Evolutionary conservation across 495 filamentous ascomycete species (phyloP).

Genomic region (Hypoxylon fragiforme): DNA sequence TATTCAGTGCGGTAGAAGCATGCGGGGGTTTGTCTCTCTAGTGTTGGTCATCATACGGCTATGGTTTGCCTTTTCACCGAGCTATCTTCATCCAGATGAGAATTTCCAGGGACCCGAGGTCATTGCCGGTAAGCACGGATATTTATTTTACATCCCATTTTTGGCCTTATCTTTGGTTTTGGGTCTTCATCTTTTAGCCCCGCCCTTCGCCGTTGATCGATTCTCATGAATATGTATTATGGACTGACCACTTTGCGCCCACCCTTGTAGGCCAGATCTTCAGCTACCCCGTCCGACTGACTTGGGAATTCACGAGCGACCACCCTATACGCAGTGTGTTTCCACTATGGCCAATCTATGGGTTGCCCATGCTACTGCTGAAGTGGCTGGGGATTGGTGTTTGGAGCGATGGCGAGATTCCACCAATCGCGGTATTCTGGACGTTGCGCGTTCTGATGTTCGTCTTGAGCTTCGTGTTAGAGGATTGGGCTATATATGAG

Average conservation of each 20-base stretch:
- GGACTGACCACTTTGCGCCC: slow-evolving; percentile 23
- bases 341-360: slow-evolving; percentile 93
- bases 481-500: slow-evolving; percentile 97
- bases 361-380: slow-evolving; percentile 85
- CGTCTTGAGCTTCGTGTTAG: slow-evolving; percentile 87
- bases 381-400: slow-evolving; percentile 79
- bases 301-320: slow-evolving; percentile 92
- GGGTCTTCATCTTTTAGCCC: too few species aligned
- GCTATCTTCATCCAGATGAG: slow-evolving; percentile 97
- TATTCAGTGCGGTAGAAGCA: slow-evolving; percentile 43
- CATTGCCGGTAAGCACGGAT: slow-evolving; percentile 74
- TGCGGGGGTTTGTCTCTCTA: slow-evolving; percentile 93
- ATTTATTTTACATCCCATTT: background rate
- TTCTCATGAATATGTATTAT: too few species aligned
- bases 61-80: slow-evolving; percentile 91
- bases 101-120: slow-evolving; percentile 98
- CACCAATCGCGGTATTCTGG: slow-evolving; percentile 83
- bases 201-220: too few species aligned
- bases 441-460: slow-evolving; percentile 86
- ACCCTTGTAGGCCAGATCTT: slow-evolving; percentile 77
- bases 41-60: slow-evolving; percentile 82
- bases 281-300: slow-evolving; percentile 77
- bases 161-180: background rate
- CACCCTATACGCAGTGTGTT: slow-evolving; percentile 91
- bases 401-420: slow-evolving; percentile 58